These are phyloP conservation scores for Skeletonema potamos DNA, from an alignment of 108 stramenopile species.

Conservation along the genomic window DNA sequence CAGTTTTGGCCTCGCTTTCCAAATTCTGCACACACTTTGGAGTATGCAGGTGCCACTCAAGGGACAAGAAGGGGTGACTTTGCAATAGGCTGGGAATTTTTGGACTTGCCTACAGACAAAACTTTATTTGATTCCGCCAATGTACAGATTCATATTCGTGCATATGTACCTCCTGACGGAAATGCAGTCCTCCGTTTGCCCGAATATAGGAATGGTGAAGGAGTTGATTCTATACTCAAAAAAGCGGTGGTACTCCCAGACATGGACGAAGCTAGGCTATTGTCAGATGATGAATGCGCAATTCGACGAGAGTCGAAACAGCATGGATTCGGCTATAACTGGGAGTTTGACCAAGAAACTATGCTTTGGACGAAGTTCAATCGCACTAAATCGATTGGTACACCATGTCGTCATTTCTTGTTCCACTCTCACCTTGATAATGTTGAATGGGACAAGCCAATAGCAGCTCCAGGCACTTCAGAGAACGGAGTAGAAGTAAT, in stretches of 20 bases:
- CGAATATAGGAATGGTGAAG: constrained; percentile 42
- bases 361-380: constrained; percentile 17
- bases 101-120: constrained; percentile 11
- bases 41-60: constrained; percentile 40
- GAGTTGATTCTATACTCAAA: constrained; percentile 30
- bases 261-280: constrained; percentile 16
- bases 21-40: constrained; percentile 26
- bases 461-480: constrained; percentile 9
- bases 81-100: constrained; percentile 40
- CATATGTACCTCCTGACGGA: constrained; percentile 43
- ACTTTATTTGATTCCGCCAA: constrained; percentile 17
- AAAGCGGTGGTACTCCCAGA: constrained; percentile 24
- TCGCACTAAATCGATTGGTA: constrained; percentile 48
- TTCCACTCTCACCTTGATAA: constrained; percentile 28
- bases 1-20: constrained; percentile 48
- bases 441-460: constrained; percentile 21
- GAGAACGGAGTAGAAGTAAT: constrained; percentile 27
- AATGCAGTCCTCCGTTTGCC: constrained; percentile 36
- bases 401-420: constrained; percentile 38
- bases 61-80: constrained; percentile 47
- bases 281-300: constrained; percentile 26
- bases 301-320: constrained; percentile 25
- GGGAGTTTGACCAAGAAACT: constrained; percentile 22
- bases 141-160: constrained; percentile 29
- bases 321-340: constrained; percentile 40